Base-by-base conservation (phyloP, 805 yeast species). In the Pichia californica region DNA sequence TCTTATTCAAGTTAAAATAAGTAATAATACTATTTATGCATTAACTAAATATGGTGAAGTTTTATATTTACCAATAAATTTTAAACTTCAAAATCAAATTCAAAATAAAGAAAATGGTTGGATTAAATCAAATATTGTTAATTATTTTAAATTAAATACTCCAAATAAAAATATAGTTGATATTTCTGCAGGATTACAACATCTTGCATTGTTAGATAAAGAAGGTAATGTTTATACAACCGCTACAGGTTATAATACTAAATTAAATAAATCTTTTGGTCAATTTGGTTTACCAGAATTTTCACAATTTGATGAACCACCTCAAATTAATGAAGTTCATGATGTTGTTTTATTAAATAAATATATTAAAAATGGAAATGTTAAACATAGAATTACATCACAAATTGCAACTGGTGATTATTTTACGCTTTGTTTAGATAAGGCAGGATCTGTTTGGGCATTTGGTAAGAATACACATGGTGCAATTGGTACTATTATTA, bases 381-480 rank as follows among this genome's bases (percentile, higher is more conserved):
- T 57, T 7, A 51, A 47, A 34, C 66, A 70, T 7, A 68, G 91
- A 43, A 50, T 54, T 2, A 77, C 87, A 41, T 62, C 55, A 4
- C 67, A 76, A 52, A 72, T 91, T 33, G 86, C 93, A 1, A 68
- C 85, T 46, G 97, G 98, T 9, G 69, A 71, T 38, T 70, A 69
- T 58, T 95, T 88, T 62, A 76, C 88, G 4, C 59, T 88, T 28
- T 91, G 80, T 7, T 59, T 75, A n/a, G 91, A 86, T 52, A 53
- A 67, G 2, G 55, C 67, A n/a, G 93, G 91, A 8, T 69, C 70
- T 41, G 66, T 88, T n/a, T 84, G 83, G 77, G 74, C 88, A 2
- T 89, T 93, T 77, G 99, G 99, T 20, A 76, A 76, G 45, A 91
- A 91, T 59, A 69, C 76, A 4, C 77, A 66, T 59, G 98, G 98